phyloP scores from a whole-genome alignment of 1,284 basidiomycete species.

The Pisolithus thermaeus region DNA sequence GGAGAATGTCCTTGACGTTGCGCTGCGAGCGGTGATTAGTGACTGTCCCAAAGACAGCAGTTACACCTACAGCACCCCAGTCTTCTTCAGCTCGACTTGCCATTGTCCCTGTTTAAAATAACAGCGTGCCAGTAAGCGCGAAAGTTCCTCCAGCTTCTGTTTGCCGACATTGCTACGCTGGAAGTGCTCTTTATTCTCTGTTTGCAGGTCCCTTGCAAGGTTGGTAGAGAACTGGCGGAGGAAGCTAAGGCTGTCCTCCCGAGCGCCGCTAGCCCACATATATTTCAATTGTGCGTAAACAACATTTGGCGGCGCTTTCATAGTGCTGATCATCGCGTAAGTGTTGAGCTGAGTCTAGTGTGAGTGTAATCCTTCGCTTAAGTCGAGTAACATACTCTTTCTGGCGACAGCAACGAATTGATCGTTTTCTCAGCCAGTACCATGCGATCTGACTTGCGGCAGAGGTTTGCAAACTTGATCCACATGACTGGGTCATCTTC shows the following conservation, averaged over 20 bases:
- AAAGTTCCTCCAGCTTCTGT: slow-evolving; percentile 70
- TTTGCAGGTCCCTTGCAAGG: slow-evolving; percentile 72
- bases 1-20: slow-evolving; percentile 76
- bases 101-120: slow-evolving; percentile 97
- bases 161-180: slow-evolving; percentile 49
- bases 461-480: slow-evolving; percentile 91
- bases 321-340: slow-evolving; percentile 46
- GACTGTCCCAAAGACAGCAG: slow-evolving; percentile 2
- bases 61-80: slow-evolving; percentile 65
- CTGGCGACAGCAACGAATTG: slow-evolving; percentile 78
- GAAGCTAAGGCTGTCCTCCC: slow-evolving; percentile 79
- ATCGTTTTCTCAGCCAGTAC: slow-evolving; percentile 95
- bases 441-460: slow-evolving; percentile 82
- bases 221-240: slow-evolving; percentile 81
- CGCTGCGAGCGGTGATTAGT: slow-evolving; percentile 39
- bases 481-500: slow-evolving; percentile 96
- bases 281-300: slow-evolving; percentile 97
- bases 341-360: slow-evolving; percentile 29
- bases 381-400: slow-evolving; percentile 38
- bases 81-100: slow-evolving; percentile 80
- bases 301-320: slow-evolving; percentile 89
- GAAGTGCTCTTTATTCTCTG: slow-evolving; percentile 41
- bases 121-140: slow-evolving; percentile 89
- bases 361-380: slow-evolving; percentile 2
- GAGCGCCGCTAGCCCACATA: slow-evolving; percentile 88